These are phyloP conservation scores for Penicillium vulpinum DNA, from an alignment of 2,329 filamentous ascomycete genomes.

Conservation along the genomic window DNA sequence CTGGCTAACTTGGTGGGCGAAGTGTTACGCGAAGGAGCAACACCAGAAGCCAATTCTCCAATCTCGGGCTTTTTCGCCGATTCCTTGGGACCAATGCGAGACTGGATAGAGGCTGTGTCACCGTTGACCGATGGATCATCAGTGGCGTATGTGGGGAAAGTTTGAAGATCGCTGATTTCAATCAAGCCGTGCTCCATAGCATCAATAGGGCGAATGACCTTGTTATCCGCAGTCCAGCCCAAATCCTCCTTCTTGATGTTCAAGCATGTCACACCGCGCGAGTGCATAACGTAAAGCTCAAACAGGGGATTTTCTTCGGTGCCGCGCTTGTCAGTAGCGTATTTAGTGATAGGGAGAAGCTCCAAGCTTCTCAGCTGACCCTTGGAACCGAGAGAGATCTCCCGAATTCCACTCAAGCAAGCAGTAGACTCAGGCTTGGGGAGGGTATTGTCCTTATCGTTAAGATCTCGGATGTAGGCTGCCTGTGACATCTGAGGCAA, in stretches of 20 bases:
- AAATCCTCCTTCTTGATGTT: constrained; percentile 84
- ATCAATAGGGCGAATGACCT: constrained; percentile 76
- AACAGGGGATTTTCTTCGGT: constrained; percentile 75
- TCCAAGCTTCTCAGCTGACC: constrained; percentile 87
- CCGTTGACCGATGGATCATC: constrained; percentile 50
- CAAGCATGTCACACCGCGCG: constrained; percentile 89
- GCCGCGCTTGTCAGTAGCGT: constrained; percentile 53
- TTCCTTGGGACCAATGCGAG: constrained; percentile 42
- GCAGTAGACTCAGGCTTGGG: constrained; percentile 91
- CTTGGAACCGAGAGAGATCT: constrained; percentile 87
- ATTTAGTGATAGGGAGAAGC: constrained; percentile 69
- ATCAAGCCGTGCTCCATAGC: constrained; percentile 73
- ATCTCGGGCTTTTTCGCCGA: constrained; percentile 38
- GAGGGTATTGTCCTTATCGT: constrained; percentile 68
- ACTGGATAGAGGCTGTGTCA: constrained; percentile 37
- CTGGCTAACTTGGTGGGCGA: constrained; percentile 44
- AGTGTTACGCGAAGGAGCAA: constrained; percentile 30
- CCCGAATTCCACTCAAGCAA: constrained; percentile 93
- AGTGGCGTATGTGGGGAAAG: constrained; percentile 44
- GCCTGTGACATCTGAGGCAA: constrained; percentile 80
- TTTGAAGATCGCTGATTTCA: constrained; percentile 67
- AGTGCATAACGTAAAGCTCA: constrained; percentile 96
- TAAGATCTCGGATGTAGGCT: constrained; percentile 77
- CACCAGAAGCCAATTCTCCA: constrained; percentile 26
- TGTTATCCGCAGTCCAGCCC: constrained; percentile 88